Evolutionary conservation across 139 green algal genomes (phyloP).

Genomic region (Asterochloris sp.): DNA sequence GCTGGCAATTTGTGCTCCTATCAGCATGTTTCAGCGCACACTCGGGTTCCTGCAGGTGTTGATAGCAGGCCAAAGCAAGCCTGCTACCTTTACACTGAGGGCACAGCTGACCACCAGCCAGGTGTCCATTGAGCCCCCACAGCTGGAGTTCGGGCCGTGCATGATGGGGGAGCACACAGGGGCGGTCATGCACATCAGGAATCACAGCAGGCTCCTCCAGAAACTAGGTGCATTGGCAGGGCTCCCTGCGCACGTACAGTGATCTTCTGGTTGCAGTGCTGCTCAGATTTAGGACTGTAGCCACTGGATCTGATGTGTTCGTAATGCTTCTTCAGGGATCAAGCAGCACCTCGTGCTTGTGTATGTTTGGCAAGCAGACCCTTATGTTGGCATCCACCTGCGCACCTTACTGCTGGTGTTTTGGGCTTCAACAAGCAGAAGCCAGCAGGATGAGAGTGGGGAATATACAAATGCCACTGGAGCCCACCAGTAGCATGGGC

Average conservation of each 20-base stretch:
- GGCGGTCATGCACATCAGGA: slow-evolving; percentile 39
- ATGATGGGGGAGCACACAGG: slow-evolving; percentile 44
- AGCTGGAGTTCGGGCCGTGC: slow-evolving; percentile 51
- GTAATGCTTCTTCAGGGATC: background rate
- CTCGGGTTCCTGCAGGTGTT: slow-evolving; percentile 19
- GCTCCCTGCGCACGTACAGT: background rate
- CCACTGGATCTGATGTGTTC: background rate
- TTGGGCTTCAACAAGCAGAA: too few relatives aligned
- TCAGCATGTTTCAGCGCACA: background rate
- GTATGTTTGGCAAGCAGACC: background rate
- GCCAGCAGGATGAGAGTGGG: too few relatives aligned
- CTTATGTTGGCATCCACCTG: background rate
- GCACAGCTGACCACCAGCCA: slow-evolving; percentile 46
- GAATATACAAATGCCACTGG: background rate
- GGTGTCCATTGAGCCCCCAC: slow-evolving; percentile 40
- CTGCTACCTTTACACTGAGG: slow-evolving; percentile 46
- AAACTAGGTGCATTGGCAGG: slow-evolving; percentile 30
- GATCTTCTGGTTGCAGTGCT: background rate
- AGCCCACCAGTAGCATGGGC: background rate
- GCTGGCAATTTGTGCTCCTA: background rate
- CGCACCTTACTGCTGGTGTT: too few relatives aligned
- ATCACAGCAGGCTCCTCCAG: slow-evolving; percentile 51
- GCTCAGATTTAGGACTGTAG: background rate
- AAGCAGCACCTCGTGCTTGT: background rate
- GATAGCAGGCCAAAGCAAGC: slow-evolving; percentile 49